These are phyloP conservation scores for Vitis amurensis DNA, from an alignment of 164 flowering plant genomes.

Conservation along the genomic window DNA sequence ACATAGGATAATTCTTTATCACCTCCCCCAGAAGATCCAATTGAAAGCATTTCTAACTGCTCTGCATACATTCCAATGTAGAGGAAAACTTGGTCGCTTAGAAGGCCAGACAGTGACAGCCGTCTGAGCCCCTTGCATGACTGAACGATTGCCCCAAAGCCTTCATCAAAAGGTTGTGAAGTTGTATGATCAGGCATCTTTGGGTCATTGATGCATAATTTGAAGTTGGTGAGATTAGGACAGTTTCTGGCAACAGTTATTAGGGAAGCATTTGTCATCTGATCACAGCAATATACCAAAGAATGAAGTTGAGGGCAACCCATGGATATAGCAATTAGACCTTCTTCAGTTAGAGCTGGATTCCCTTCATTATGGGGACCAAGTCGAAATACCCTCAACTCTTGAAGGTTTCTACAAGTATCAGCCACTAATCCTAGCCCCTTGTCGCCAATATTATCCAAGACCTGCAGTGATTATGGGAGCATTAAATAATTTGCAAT, in stretches of 20 bases:
- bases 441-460: constrained; percentile 55
- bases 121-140: constrained; percentile 52
- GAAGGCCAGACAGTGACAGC: constrained; percentile 51
- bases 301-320: constrained; percentile 55
- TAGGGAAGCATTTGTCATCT: constrained; percentile 61
- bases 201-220: constrained; percentile 46
- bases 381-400: constrained; percentile 56
- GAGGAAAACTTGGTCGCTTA: constrained; percentile 53
- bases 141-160: constrained; percentile 61
- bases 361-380: constrained; percentile 23
- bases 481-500: background rate
- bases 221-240: constrained; percentile 46
- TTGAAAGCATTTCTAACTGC: constrained; percentile 59
- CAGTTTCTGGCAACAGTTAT: constrained; percentile 50
- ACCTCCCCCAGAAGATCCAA: constrained; percentile 59
- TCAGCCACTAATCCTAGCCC: constrained; percentile 47
- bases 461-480: constrained; percentile 29
- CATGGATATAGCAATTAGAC: constrained; percentile 44
- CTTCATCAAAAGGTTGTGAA: constrained; percentile 54
- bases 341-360: constrained; percentile 44
- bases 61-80: constrained; percentile 64
- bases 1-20: constrained; percentile 57
- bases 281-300: constrained; percentile 50
- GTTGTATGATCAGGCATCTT: constrained; percentile 42
- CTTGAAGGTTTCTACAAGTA: constrained; percentile 49